Evolutionary conservation across 169 alveolate genomes (phyloP), one percentile per base, ranked within the genome.

Genomic region (Neospora caninum): DNA sequence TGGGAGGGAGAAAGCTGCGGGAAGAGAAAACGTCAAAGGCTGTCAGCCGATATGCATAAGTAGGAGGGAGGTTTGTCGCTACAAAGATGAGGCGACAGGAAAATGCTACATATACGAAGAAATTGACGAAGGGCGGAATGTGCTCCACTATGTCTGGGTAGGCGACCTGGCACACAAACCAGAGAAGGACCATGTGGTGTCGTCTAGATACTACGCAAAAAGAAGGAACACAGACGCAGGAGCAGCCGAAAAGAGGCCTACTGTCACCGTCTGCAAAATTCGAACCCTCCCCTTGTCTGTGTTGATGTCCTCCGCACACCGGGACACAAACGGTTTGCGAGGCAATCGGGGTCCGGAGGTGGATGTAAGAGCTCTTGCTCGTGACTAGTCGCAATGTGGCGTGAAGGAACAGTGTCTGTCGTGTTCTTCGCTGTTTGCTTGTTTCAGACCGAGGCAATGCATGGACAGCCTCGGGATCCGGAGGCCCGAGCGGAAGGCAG

Each of bases 31-130:
- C 13, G 82, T 69, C 42, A 4, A 69, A 9, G 7, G 4, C 58
- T 4, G 58, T 13, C n/a, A 64, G 73, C 16, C 73, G 1, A 1
- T 78, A 43, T 6, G 49, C 39, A 18, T 43, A n/a, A 25, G 2
- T n/a, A 43, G 86, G 42, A 78, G 20, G 45, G 86, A 78, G 13
- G 27, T n/a, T 20, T 78, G 86, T n/a, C 45, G 86, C 31, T 78
- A 78, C 27, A 43, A 25, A n/a, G 86, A 78, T n/a, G 86, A 13
- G 45, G 39, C 45, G 1, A 78, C 86, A 10, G 45, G 86, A 43
- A 78, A n/a, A 78, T 6, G 49, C 49, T 78, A 78, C 86, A n/a
- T n/a, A 43, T 78, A 78, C 45, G 49, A 78, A 38, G 86, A 78
- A 4, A 20, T 25, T n/a, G 45, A 78, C 27, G 45, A n/a, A 22